phyloP scores from a whole-genome alignment of 176 grass and related monocot genomes.

The Ampelocalamus luodianensis region DNA sequence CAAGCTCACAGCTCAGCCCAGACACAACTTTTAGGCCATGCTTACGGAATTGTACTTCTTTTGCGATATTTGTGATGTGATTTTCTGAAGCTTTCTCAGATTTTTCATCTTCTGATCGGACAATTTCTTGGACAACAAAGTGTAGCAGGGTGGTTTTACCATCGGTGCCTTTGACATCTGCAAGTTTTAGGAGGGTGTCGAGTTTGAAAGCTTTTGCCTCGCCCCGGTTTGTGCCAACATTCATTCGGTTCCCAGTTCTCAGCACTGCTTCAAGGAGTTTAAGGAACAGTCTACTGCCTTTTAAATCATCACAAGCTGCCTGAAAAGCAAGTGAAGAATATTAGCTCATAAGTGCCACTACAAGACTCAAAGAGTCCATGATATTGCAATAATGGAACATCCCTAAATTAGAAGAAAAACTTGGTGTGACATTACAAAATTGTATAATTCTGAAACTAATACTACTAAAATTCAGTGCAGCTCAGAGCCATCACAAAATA shows the following conservation, averaged over 20 bases:
- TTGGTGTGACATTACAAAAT: background rate
- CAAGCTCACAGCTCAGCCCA: conserved; percentile 75
- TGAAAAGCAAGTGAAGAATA: conserved; percentile 35
- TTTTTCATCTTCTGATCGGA: conserved; percentile 69
- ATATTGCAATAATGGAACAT: background rate
- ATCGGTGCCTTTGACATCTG: conserved; percentile 78
- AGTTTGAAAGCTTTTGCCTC: conserved; percentile 93
- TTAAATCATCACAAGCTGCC: conserved; percentile 92
- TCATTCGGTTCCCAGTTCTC: conserved; percentile 89
- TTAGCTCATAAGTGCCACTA: background rate
- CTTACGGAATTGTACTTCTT: conserved; percentile 66
- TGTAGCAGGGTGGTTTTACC: conserved; percentile 91
- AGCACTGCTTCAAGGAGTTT: conserved; percentile 93
- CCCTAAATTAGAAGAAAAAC: background rate
- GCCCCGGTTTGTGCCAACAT: conserved; percentile 79
- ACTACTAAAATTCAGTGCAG: background rate
- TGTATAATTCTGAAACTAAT: background rate
- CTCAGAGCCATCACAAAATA: background rate
- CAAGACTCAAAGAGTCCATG: background rate
- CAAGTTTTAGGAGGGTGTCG: conserved; percentile 89
- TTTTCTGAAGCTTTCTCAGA: conserved; percentile 43
- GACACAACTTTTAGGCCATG: conserved; percentile 79
- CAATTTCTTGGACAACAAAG: conserved; percentile 87
- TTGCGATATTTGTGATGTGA: conserved; percentile 40
- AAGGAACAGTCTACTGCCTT: conserved; percentile 76